phyloP scores from a whole-genome alignment of 2,329 filamentous ascomycete genomes.

The Dactylellina drechsleri region DNA sequence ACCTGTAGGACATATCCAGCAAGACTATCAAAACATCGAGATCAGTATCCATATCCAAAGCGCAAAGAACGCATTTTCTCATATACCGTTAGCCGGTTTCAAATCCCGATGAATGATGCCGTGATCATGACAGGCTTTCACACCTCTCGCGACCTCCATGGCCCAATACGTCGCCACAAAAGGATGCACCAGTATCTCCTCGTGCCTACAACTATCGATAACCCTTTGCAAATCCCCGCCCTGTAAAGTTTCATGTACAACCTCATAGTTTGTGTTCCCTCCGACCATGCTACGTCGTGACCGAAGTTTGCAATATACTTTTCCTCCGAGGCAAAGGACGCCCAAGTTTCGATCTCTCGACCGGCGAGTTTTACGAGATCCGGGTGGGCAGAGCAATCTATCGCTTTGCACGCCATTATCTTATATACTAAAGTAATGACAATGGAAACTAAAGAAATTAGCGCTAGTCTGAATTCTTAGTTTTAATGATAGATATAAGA shows the following conservation, averaged over 20 bases:
- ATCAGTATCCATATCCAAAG: not conserved
- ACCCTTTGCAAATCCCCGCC: conserved; percentile 32
- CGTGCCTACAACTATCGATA: conserved; percentile 20
- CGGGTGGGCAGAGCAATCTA: conserved; percentile 20
- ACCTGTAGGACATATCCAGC: conserved; percentile 18
- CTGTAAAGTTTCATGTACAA: conserved; percentile 38
- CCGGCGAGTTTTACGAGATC: not conserved
- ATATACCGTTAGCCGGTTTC: conserved; percentile 34
- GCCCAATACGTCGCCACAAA: conserved; percentile 43
- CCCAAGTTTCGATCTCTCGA: conserved; percentile 26
- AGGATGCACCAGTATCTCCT: conserved; percentile 22
- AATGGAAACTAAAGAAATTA: not conserved
- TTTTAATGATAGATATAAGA: not conserved
- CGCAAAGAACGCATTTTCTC: too few relatives aligned
- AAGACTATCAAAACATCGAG: conserved; percentile 8
- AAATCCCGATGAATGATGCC: conserved; percentile 42
- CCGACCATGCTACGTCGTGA: conserved; percentile 19
- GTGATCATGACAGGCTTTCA: conserved; percentile 45
- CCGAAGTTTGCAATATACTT: conserved; percentile 25
- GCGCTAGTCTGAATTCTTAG: not conserved
- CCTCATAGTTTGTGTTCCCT: not conserved
- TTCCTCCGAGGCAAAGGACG: conserved; percentile 13
- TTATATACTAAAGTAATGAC: not conserved
- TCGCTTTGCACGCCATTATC: conserved; percentile 48
- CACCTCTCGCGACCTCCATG: conserved; percentile 34